Conservation (phyloP, 768 basidiomycete species). For the Suillus occidentalis region DNA sequence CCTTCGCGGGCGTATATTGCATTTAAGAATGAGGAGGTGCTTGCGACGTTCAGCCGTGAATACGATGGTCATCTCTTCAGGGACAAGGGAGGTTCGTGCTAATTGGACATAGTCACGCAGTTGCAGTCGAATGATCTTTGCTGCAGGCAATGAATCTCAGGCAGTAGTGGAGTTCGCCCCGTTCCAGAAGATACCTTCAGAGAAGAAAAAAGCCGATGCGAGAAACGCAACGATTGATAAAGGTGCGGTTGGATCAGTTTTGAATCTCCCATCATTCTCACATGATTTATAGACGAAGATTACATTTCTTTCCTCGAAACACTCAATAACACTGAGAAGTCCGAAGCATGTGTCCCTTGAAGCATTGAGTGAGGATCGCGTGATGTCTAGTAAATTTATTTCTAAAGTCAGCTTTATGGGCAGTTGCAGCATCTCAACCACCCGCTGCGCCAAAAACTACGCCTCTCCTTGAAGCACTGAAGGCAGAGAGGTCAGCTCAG, state of each 20-base stretch:
- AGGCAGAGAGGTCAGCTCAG: constrained; percentile 66
- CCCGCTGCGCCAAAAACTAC: constrained; percentile 74
- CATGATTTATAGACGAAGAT: constrained; percentile 63
- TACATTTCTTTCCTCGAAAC: constrained; percentile 80
- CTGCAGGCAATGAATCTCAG: constrained; percentile 78
- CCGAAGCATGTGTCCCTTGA: constrained; percentile 71
- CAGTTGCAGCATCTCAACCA: constrained; percentile 67
- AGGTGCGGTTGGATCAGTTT: constrained; percentile 44
- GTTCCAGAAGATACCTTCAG: constrained; percentile 78
- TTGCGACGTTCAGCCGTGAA: constrained; percentile 74
- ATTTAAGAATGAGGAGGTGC: constrained; percentile 73
- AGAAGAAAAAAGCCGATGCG: constrained; percentile 76
- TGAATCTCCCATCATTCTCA: constrained; percentile 7
- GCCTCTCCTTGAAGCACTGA: constrained; percentile 90
- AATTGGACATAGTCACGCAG: not conserved
- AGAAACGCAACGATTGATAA: constrained; percentile 88
- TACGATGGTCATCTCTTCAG: constrained; percentile 92
- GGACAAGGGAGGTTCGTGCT: constrained; percentile 79
- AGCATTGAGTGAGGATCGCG: constrained; percentile 48
- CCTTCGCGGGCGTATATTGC: constrained; percentile 90
- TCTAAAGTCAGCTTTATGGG: not conserved
- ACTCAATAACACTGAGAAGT: constrained; percentile 50
- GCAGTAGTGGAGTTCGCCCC: constrained; percentile 95
- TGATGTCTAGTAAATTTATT: not conserved
- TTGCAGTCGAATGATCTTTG: constrained; percentile 1